Evolutionary conservation across 2,329 filamentous ascomycete genomes (phyloP), one percentile per base, ranked within the genome.

Genomic region (Huntiella savannae): DNA sequence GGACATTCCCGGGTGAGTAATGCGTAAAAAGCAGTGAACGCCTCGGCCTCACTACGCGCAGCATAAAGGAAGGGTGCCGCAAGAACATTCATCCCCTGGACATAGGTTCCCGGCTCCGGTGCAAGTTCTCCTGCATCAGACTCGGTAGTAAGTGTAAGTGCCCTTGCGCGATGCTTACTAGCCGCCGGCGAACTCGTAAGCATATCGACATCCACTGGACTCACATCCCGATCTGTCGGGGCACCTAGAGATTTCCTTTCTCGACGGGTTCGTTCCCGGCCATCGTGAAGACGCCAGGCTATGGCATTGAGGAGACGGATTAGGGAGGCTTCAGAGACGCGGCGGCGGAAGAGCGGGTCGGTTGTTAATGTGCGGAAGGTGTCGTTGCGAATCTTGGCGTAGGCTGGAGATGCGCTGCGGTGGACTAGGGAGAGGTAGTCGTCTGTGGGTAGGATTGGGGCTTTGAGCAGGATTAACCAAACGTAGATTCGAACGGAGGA

Each of bases 11-110:
- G 70, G 1, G 85, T 92, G 52, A 98, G 76, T 52, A 95, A 80
- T 38, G 77, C 78, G 58, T 93, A 78, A 56, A 98, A 95, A 1
- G 86, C 80, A 4, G 84, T 79, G 55, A 93, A 98, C 2, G 91
- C 91, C 63, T 98, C 87, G 5, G 87, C 81, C 63, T 98, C 91
- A 59, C 85, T 94, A 49, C 86, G 79, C 1, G 91, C 87, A 4
- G 85, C 86, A 60, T 98, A 98, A 40, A 98, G 69, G 58, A 98
- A 95, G 0, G 91, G 91, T 1, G 91, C 91, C 7, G 87, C 88
- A 12, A 98, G 73, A 36, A 98, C 91, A 59, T 98, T 98, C 88
- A 98, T 96, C 53, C 91, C 91, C 62, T 98, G 91, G 2, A 98
- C 88, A 56, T 98, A 98, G 36, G 83, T 87, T 32, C 86, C 84